A percentile compares a stretch with the other conserved stretches of the same genome.
These are phyloP conservation scores for Colletotrichum abscissum DNA, from an alignment of 2,329 filamentous ascomycete species.

Conservation along the genomic window DNA sequence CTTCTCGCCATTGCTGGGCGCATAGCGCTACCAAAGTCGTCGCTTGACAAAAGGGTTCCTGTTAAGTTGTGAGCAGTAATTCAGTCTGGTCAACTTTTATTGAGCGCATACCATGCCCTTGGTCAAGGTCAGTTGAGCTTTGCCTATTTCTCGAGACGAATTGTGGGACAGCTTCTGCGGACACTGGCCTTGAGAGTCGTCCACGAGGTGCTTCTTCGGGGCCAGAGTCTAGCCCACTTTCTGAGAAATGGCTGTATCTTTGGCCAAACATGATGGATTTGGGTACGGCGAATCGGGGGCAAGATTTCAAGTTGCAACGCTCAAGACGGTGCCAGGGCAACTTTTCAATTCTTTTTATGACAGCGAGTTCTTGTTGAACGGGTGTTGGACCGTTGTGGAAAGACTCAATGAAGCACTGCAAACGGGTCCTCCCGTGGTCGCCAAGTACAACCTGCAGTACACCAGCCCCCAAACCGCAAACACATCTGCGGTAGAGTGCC, in stretches of 20 bases:
- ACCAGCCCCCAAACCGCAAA: not conserved
- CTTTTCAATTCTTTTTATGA: not conserved
- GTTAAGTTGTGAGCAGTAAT: not conserved
- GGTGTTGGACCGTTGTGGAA: not conserved
- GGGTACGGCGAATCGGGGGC: too few species aligned
- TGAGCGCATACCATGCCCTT: not conserved
- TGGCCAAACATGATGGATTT: not conserved
- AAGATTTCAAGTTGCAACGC: not conserved
- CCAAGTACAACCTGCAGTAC: not conserved
- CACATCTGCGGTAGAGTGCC: not conserved
- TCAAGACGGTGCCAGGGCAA: not conserved
- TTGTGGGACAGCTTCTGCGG: not conserved
- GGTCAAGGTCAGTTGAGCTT: not conserved
- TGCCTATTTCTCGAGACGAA: not conserved
- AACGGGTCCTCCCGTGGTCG: not conserved
- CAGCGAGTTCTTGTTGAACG: not conserved
- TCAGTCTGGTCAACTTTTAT: not conserved
- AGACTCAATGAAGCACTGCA: not conserved
- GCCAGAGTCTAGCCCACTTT: not conserved
- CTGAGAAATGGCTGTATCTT: not conserved
- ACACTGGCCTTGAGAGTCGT: not conserved
- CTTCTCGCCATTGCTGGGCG: not conserved
- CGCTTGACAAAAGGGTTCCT: not conserved
- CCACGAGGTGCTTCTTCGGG: not conserved
- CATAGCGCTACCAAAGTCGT: not conserved